Percentiles rank a stretch among this genome's conserved stretches.
phyloP scores from a whole-genome alignment of 306 rosid species.

The Malus sieversii region DNA sequence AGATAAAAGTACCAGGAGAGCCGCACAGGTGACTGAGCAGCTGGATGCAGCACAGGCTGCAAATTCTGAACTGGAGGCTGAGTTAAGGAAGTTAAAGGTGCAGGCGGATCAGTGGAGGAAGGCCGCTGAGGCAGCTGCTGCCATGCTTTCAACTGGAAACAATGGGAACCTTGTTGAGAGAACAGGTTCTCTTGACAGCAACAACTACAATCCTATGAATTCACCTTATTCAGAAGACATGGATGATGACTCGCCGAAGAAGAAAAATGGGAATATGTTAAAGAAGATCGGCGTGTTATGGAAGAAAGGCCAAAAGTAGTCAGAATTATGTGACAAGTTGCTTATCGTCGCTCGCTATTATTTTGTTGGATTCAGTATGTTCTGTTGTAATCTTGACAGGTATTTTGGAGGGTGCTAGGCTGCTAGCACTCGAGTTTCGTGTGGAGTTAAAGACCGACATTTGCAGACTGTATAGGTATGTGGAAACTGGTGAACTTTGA shows the following conservation, averaged over 20 bases:
- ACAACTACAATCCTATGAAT: conserved; percentile 49
- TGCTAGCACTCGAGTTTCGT: background rate
- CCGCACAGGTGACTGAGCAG: conserved; percentile 61
- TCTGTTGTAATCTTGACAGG: conserved; percentile 11
- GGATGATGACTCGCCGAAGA: conserved; percentile 80
- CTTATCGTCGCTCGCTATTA: background rate
- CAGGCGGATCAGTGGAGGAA: conserved; percentile 97
- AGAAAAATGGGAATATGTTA: conserved; percentile 78
- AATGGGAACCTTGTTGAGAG: conserved; percentile 56
- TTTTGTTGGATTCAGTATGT: background rate
- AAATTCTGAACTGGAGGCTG: conserved; percentile 73
- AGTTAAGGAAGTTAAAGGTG: conserved; percentile 76
- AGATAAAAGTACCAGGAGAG: conserved; percentile 51
- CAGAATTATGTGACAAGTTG: conserved; percentile 7
- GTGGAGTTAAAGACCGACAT: background rate
- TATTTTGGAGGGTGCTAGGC: background rate
- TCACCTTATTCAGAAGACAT: conserved; percentile 72
- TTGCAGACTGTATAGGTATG: conserved; percentile 22
- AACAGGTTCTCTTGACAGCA: conserved; percentile 44
- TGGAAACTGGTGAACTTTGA: background rate
- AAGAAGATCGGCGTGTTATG: conserved; percentile 92
- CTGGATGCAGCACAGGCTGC: conserved; percentile 70
- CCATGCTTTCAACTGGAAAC: conserved; percentile 63
- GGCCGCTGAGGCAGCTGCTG: conserved; percentile 90
- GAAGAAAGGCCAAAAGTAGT: conserved; percentile 70